Percentiles rank a stretch among this genome's conserved stretches.
Conservation (phyloP, 192 early-diverging fungal genomes). For the Mortierella hygrophila region DNA sequence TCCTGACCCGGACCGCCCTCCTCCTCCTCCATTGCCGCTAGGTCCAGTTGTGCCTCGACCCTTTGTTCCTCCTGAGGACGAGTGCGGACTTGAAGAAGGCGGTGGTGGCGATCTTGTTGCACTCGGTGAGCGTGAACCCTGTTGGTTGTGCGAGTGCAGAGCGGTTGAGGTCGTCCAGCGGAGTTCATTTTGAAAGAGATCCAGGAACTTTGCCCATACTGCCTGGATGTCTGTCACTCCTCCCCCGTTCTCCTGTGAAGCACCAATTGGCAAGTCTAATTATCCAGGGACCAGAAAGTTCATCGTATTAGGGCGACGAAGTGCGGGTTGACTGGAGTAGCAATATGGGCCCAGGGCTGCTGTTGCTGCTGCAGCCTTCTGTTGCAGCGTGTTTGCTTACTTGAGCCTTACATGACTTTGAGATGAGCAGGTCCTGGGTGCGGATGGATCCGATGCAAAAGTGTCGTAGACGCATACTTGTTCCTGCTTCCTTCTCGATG, state of each 20-base stretch:
- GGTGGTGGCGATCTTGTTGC: background rate
- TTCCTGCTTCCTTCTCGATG: background rate
- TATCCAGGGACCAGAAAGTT: background rate
- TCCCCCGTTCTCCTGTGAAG: background rate
- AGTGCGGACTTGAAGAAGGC: background rate
- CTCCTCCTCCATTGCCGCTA: background rate
- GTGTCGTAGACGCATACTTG: conserved; percentile 30
- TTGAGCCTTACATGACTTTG: conserved; percentile 44
- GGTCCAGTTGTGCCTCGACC: background rate
- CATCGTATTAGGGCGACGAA: background rate
- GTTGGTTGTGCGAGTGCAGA: background rate
- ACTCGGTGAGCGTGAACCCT: background rate
- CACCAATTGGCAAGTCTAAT: background rate
- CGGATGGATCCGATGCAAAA: conserved; percentile 46
- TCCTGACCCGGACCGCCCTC: background rate
- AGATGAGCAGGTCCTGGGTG: conserved; percentile 51
- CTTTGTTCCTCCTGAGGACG: background rate
- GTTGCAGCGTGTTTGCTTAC: background rate
- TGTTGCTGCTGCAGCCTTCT: background rate
- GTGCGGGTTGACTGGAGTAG: too few species aligned
- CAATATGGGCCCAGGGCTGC: background rate
- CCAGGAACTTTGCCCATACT: conserved; percentile 41
- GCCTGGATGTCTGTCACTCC: conserved; percentile 18
- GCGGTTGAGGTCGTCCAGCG: conserved; percentile 12
- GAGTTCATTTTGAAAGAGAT: conserved; percentile 34